Percentiles rank a stretch among this genome's conserved stretches.
Evolutionary conservation across 2,329 filamentous ascomycete genomes (phyloP).

Genomic region (Pezicula carpinea): DNA sequence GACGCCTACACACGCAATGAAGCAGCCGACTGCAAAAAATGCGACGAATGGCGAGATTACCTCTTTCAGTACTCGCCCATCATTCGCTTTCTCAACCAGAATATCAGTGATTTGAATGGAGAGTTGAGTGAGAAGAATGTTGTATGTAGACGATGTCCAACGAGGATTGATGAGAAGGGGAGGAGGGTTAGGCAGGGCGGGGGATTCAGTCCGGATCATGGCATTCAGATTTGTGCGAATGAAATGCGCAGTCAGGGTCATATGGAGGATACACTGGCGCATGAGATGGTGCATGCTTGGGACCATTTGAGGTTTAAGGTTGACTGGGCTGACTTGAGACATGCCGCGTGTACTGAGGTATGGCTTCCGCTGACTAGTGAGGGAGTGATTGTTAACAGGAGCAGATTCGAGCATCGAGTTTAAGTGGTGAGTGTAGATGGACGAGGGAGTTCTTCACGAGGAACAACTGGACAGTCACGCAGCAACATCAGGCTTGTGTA

Average conservation of each 20-base stretch:
- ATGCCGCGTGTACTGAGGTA: conserved; percentile 93
- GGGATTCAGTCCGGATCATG: conserved; percentile 81
- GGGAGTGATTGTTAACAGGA: conserved; percentile 12
- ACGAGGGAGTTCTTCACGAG: conserved; percentile 78
- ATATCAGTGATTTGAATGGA: conserved; percentile 75
- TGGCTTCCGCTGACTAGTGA: conserved; percentile 16
- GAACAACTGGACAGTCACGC: conserved; percentile 82
- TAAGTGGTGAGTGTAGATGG: conserved; percentile 93
- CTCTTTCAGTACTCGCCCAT: conserved; percentile 80
- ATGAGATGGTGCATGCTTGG: conserved; percentile 98
- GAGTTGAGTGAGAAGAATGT: conserved; percentile 71
- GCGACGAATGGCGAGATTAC: conserved; percentile 79
- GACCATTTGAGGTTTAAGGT: conserved; percentile 91
- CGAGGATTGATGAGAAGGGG: conserved; percentile 40
- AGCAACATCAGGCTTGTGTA: conserved; percentile 93
- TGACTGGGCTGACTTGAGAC: conserved; percentile 74
- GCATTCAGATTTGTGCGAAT: conserved; percentile 91
- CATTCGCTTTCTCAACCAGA: conserved; percentile 80
- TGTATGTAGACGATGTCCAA: conserved; percentile 72
- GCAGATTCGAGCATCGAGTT: conserved; percentile 85
- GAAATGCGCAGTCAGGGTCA: conserved; percentile 75
- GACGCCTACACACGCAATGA: conserved; percentile 73
- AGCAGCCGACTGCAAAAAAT: conserved; percentile 71
- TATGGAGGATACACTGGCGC: conserved; percentile 87
- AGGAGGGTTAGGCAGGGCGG: conserved; percentile 61